A percentile compares a stretch with the other conserved stretches of the same genome.
These are phyloP conservation scores for Paracorniculantispora psalliotae DNA, from an alignment of 2,329 filamentous ascomycete genomes.

Conservation along the genomic window DNA sequence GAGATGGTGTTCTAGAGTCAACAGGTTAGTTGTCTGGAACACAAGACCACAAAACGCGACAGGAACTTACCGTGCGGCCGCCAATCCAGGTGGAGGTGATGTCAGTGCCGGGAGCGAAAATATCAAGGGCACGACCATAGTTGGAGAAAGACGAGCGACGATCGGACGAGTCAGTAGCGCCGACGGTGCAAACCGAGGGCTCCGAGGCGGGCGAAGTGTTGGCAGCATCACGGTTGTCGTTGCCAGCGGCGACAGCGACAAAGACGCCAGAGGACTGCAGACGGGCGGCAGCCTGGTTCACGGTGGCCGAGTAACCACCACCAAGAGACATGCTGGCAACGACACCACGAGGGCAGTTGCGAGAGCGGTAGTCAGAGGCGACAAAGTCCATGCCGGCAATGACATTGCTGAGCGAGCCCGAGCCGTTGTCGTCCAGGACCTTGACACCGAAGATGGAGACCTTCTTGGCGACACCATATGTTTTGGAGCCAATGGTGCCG, in stretches of 20 bases:
- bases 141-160: constrained; percentile 45
- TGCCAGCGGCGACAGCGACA: constrained; percentile 49
- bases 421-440: constrained; percentile 32
- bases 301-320: constrained; percentile 35
- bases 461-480: constrained; percentile 34
- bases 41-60: background rate
- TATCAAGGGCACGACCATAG: constrained; percentile 38
- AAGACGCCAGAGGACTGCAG: constrained; percentile 43
- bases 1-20: constrained; percentile 32
- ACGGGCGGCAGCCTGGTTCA: constrained; percentile 45
- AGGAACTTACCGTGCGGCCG: constrained; percentile 16
- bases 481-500: constrained; percentile 22
- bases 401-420: constrained; percentile 32
- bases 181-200: constrained; percentile 46
- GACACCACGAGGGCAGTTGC: constrained; percentile 34
- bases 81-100: constrained; percentile 34
- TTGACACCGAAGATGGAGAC: constrained; percentile 38
- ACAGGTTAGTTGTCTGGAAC: background rate
- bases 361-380: constrained; percentile 25
- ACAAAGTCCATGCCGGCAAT: constrained; percentile 37
- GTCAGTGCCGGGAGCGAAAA: constrained; percentile 28
- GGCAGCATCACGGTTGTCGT: constrained; percentile 43
- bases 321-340: constrained; percentile 55
- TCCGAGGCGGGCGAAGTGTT: constrained; percentile 45
- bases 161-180: constrained; percentile 37